A percentile compares a stretch with the other conserved stretches of the same genome.
phyloP scores from a whole-genome alignment of 805 yeast species.

The Metschnikowia arizonensis region DNA sequence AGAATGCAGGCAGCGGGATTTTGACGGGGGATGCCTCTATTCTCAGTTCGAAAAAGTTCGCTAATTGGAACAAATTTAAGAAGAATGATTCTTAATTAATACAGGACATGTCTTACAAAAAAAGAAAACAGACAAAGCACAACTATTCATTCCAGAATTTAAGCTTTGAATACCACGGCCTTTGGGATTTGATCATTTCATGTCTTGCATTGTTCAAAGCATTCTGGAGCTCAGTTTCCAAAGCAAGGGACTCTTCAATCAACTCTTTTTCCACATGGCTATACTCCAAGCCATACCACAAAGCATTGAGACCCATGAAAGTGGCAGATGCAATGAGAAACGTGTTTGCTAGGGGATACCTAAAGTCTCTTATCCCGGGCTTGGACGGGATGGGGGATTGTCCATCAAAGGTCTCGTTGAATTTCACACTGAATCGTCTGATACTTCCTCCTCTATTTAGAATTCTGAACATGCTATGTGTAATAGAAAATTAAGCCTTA shows the following conservation, averaged over 20 bases:
- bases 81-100: conserved; percentile 10
- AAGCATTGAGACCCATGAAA: conserved; percentile 32
- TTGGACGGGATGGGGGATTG: conserved; percentile 16
- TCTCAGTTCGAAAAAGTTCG: conserved; percentile 25
- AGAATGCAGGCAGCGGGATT: conserved; percentile 9
- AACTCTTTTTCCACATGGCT: conserved; percentile 18
- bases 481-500: not conserved
- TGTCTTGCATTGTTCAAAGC: conserved; percentile 14
- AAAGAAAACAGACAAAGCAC: not conserved
- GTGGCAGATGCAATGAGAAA: conserved; percentile 39
- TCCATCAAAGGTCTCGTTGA: conserved; percentile 18
- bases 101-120: not conserved
- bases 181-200: conserved; percentile 12
- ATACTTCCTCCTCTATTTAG: not conserved
- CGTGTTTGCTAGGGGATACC: conserved; percentile 34
- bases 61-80: conserved; percentile 29
- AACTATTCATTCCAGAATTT: conserved; percentile 17
- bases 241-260: conserved; percentile 13
- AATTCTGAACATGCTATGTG: not conserved
- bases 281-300: conserved; percentile 32
- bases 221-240: conserved; percentile 15
- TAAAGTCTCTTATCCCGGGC: conserved; percentile 36
- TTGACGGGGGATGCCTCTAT: conserved; percentile 18
- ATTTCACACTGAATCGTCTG: conserved; percentile 12
- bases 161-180: conserved; percentile 17